A percentile compares a stretch with the other conserved stretches of the same genome.
Conservation (phyloP, 2,329 filamentous ascomycete genomes). For the Celoporthe dispersa region DNA sequence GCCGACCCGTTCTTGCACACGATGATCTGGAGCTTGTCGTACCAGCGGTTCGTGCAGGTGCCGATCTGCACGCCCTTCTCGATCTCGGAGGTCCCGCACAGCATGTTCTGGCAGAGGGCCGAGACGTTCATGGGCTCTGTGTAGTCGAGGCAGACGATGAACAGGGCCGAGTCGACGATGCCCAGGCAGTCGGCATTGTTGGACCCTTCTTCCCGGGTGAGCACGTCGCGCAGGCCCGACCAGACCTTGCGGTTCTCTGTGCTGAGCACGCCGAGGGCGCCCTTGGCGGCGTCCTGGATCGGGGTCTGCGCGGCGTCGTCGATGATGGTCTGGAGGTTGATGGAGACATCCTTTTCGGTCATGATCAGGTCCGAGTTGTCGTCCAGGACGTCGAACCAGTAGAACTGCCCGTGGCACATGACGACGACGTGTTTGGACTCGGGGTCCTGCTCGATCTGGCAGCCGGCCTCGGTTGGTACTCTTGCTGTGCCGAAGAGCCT, state of each 20-base stretch:
- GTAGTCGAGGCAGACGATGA: constrained; percentile 90
- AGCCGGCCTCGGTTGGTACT: constrained; percentile 91
- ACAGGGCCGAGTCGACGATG: constrained; percentile 93
- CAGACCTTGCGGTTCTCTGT: constrained; percentile 97
- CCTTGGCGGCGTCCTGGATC: constrained; percentile 93
- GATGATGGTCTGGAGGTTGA: constrained; percentile 90
- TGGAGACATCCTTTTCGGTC: constrained; percentile 89
- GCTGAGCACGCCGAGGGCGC: constrained; percentile 88
- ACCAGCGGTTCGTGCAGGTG: constrained; percentile 98
- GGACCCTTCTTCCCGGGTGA: constrained; percentile 83
- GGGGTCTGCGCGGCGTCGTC: constrained; percentile 89
- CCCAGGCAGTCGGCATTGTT: constrained; percentile 97
- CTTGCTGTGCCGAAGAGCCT: constrained; percentile 92
- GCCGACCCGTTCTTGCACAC: constrained; percentile 98
- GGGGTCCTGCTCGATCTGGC: constrained; percentile 93
- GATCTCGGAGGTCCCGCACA: constrained; percentile 91
- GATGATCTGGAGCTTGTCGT: constrained; percentile 98
- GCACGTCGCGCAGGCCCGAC: constrained; percentile 86
- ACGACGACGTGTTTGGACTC: constrained; percentile 93
- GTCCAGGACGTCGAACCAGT: constrained; percentile 98
- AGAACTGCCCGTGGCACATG: constrained; percentile 92
- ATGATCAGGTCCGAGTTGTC: constrained; percentile 95
- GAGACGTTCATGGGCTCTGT: constrained; percentile 81
- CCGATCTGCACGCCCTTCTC: constrained; percentile 94
- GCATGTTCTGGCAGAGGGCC: constrained; percentile 96